Evolutionary conservation across 2,329 filamentous ascomycete species (phyloP).

Genomic region (Cercospora sojina): DNA sequence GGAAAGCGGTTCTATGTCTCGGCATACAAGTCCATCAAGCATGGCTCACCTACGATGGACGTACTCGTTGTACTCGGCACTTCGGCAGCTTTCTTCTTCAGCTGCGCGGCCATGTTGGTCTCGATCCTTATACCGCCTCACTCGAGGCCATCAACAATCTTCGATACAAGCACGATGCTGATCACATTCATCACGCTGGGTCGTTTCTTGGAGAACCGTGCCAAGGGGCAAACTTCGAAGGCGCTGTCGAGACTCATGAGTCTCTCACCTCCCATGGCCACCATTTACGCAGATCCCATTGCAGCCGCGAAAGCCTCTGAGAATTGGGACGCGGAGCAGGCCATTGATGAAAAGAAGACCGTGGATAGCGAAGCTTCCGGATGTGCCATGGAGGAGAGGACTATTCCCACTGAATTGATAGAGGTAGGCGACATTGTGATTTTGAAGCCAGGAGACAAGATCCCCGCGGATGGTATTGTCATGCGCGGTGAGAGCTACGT

Average conservation of each 20-base stretch:
- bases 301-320: constrained; percentile 89
- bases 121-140: constrained; percentile 75
- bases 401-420: constrained; percentile 91
- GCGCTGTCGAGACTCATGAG: constrained; percentile 94
- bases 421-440: constrained; percentile 93
- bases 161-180: constrained; percentile 97
- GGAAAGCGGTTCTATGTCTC: constrained; percentile 91
- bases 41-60: constrained; percentile 94
- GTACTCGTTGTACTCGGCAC: constrained; percentile 92
- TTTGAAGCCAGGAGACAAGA: constrained; percentile 90
- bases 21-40: constrained; percentile 89
- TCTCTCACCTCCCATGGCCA: constrained; percentile 91
- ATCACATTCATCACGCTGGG: constrained; percentile 93
- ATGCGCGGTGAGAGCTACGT: constrained; percentile 89
- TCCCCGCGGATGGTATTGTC: constrained; percentile 86
- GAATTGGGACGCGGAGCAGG: constrained; percentile 60
- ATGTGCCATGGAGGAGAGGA: constrained; percentile 72
- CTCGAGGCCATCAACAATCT: constrained; percentile 79
- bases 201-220: constrained; percentile 86
- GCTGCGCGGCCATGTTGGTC: constrained; percentile 79
- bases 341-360: constrained; percentile 45
- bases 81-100: constrained; percentile 95
- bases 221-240: constrained; percentile 94
- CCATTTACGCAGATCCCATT: constrained; percentile 92
- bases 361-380: constrained; percentile 46